phyloP scores from a whole-genome alignment of 345 rosid genomes.

The Carallia brachiata region DNA sequence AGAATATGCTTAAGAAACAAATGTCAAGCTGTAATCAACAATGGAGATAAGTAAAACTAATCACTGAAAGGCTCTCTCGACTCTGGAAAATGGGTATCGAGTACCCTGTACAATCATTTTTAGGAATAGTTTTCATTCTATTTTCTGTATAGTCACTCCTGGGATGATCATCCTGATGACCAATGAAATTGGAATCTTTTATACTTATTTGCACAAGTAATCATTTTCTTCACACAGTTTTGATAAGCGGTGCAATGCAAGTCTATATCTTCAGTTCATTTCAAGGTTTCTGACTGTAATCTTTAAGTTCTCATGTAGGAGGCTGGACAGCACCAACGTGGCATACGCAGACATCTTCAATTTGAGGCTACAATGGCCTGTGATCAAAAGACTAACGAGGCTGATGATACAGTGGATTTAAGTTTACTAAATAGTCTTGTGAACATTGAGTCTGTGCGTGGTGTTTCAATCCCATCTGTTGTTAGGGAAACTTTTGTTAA shows the following conservation, averaged over 20 bases:
- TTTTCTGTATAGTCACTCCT: no score
- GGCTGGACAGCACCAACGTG: conserved; percentile 19
- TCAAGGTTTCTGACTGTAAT: background rate
- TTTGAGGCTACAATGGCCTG: conserved; percentile 20
- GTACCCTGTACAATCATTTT: no score
- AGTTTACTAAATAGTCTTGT: background rate
- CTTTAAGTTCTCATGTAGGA: conserved; percentile 18
- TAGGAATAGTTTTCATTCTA: background rate
- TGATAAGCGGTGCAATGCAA: background rate
- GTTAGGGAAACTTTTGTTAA: conserved; percentile 4
- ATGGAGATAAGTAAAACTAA: background rate
- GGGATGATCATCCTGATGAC: background rate
- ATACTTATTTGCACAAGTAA: background rate
- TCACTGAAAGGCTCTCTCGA: background rate
- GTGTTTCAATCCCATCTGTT: conserved; percentile 7
- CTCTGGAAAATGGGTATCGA: background rate
- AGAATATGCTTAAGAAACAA: no score
- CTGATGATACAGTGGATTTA: conserved; percentile 4
- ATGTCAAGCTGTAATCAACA: no score
- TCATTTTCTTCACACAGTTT: background rate
- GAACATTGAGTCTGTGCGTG: background rate
- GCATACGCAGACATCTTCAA: conserved; percentile 37
- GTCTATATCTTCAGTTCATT: background rate
- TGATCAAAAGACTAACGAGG: background rate
- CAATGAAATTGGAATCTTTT: no score